A percentile compares a stretch with the other conserved stretches of the same genome.
Evolutionary conservation across 257 asterid genomes (phyloP).

Genomic region (Gentiana dahurica): DNA sequence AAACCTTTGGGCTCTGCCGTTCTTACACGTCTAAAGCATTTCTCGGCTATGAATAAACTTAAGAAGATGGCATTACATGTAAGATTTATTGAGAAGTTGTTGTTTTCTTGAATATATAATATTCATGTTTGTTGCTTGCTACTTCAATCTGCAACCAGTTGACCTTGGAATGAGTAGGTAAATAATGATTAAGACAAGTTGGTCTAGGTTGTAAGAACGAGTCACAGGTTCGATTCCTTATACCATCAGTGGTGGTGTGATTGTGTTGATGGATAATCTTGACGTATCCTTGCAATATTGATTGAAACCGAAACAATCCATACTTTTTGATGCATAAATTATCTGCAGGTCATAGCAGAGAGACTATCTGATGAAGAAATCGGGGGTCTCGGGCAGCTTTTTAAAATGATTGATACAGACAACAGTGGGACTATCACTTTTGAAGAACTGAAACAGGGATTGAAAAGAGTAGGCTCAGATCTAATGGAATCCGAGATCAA

Average conservation of each 20-base stretch:
- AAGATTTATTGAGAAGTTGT: constrained; percentile 2
- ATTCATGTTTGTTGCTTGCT: no score
- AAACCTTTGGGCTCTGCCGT: constrained; percentile 90
- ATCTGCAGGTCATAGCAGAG: constrained; percentile 79
- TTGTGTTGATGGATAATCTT: no score
- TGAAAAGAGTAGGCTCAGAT: constrained; percentile 76
- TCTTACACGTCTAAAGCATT: constrained; percentile 71
- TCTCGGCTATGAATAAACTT: constrained; percentile 93
- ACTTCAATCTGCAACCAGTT: no score
- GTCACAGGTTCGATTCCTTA: no score
- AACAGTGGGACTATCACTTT: constrained; percentile 72
- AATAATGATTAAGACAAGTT: no score
- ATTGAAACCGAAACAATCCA: no score
- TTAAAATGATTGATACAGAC: constrained; percentile 84
- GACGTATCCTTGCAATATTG: no score
- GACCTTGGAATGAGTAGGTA: no score
- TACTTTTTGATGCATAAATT: not conserved
- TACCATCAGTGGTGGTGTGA: no score
- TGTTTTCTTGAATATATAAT: no score
- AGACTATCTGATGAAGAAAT: constrained; percentile 93
- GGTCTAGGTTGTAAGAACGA: no score
- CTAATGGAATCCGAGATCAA: constrained; percentile 75
- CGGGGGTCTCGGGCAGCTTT: constrained; percentile 80
- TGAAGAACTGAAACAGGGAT: constrained; percentile 79
- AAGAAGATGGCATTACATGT: constrained; percentile 96